Evolutionary conservation across 768 basidiomycete genomes (phyloP).

Genomic region (Auricularia sp.): DNA sequence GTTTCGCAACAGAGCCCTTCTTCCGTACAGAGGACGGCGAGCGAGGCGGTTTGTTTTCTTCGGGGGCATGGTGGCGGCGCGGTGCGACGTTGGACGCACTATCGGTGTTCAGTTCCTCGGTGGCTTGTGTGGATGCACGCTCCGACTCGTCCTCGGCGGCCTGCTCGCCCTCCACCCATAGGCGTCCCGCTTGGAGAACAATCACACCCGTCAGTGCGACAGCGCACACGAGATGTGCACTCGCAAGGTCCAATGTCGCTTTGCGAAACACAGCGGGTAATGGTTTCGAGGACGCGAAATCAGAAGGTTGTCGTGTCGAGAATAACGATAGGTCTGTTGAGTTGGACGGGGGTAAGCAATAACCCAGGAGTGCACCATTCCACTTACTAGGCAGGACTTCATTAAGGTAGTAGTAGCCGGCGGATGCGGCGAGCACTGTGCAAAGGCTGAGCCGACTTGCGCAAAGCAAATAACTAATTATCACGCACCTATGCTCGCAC

Average conservation of each 20-base stretch:
- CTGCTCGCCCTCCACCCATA: slow-evolving; percentile 75
- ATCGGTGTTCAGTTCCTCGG: no score
- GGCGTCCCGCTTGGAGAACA: slow-evolving; percentile 71
- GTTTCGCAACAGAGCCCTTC: no score
- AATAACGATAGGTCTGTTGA: slow-evolving; percentile 8
- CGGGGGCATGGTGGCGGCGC: no score
- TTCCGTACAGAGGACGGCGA: no score
- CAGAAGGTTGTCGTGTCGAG: slow-evolving; percentile 27
- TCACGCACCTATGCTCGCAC: slow-evolving; percentile 73
- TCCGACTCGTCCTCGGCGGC: slow-evolving; percentile 7
- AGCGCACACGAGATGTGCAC: slow-evolving; percentile 76
- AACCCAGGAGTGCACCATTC: neutral
- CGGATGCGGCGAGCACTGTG: slow-evolving; percentile 65
- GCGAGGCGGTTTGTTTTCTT: no score
- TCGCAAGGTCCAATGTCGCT: slow-evolving; percentile 69
- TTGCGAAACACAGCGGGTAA: slow-evolving; percentile 55
- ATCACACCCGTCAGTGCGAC: slow-evolving; percentile 84
- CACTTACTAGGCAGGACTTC: slow-evolving; percentile 72
- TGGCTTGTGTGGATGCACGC: neutral
- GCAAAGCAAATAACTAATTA: neutral
- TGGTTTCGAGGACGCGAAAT: slow-evolving; percentile 30
- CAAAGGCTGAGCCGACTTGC: neutral
- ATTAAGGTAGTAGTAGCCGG: slow-evolving; percentile 61
- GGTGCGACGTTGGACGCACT: no score
- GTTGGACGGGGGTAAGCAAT: neutral